Percentiles rank a stretch among this genome's conserved stretches.
phyloP scores from a whole-genome alignment of 495 filamentous ascomycete species.

The Pyronema domesticum region DNA sequence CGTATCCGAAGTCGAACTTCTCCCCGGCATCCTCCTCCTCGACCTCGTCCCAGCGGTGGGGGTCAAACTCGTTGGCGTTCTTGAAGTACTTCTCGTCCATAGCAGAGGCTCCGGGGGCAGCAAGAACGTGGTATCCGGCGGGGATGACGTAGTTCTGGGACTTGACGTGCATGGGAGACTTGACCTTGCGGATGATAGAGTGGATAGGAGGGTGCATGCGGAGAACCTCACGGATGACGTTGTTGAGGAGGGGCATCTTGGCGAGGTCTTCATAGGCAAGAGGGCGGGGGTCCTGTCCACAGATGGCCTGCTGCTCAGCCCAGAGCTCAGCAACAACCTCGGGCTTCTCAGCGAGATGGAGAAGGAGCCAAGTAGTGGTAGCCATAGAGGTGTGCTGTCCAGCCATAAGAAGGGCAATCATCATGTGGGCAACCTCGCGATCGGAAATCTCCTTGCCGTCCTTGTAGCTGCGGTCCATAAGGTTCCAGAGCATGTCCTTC shows the following conservation, averaged over 20 bases:
- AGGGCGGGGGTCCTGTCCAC: constrained; percentile 45
- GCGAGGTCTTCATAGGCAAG: constrained; percentile 49
- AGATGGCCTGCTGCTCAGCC: constrained; percentile 46
- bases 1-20: constrained; percentile 83
- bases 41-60: constrained; percentile 52
- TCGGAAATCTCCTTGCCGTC: constrained; percentile 52
- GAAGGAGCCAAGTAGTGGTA: constrained; percentile 63
- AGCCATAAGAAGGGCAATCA: constrained; percentile 81
- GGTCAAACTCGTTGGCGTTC: constrained; percentile 65
- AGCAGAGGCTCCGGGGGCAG: constrained; percentile 62
- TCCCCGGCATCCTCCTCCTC: constrained; percentile 43
- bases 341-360: constrained; percentile 56
- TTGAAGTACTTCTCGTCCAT: constrained; percentile 59
- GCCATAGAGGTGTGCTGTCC: constrained; percentile 78
- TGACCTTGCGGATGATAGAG: constrained; percentile 72
- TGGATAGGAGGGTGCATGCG: constrained; percentile 68
- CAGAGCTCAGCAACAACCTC: constrained; percentile 58
- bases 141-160: constrained; percentile 68
- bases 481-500: constrained; percentile 63
- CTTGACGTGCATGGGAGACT: constrained; percentile 56
- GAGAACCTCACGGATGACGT: constrained; percentile 64
- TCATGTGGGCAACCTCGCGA: constrained; percentile 72
- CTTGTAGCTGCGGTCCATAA: constrained; percentile 67
- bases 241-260: constrained; percentile 48
- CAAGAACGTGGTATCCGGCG: constrained; percentile 53